Evolutionary conservation across 2,329 filamentous ascomycete species (phyloP).

Genomic region (Coniochaeta hoffmannii): DNA sequence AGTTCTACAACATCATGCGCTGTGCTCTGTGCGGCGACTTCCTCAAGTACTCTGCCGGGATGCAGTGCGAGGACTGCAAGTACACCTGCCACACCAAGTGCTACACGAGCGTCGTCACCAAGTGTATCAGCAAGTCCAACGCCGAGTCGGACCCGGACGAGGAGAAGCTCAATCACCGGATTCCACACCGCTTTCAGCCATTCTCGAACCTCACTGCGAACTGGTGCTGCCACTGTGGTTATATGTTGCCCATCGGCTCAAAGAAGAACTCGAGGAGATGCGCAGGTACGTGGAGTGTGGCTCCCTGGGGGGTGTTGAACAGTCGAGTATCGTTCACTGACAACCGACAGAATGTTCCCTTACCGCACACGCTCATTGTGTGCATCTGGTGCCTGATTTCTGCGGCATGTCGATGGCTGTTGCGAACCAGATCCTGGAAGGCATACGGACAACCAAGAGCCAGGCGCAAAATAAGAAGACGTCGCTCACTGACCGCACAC

Average conservation of each 20-base stretch:
- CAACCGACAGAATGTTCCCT: constrained; percentile 67
- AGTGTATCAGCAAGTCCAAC: constrained; percentile 99
- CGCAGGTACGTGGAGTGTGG: constrained; percentile 59
- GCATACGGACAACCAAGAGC: constrained; percentile 73
- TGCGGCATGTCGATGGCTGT: constrained; percentile 99
- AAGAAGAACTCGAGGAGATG: constrained; percentile 94
- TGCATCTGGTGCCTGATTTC: constrained; percentile 95
- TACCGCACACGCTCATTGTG: constrained; percentile 84
- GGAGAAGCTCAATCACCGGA: constrained; percentile 99
- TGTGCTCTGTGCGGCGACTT: constrained; percentile 97
- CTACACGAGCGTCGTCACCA: constrained; percentile 93
- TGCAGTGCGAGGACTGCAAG: constrained; percentile 99
- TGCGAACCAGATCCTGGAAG: constrained; percentile 86
- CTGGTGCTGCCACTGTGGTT: constrained; percentile 99
- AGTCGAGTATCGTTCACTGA: not conserved
- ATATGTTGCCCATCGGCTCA: constrained; percentile 78
- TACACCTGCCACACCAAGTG: constrained; percentile 99
- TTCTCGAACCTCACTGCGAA: constrained; percentile 97
- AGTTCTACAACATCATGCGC: constrained; percentile 99
- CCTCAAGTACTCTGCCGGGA: constrained; percentile 95
- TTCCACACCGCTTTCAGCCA: constrained; percentile 93
- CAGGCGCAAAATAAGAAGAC: constrained; percentile 50
- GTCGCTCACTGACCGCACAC: constrained; percentile 57
- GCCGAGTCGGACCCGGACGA: constrained; percentile 97
- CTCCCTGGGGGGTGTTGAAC: not conserved